Evolutionary conservation across 495 filamentous ascomycete genomes (phyloP), one percentile per base, ranked within the genome.

Genomic region (Rhypophila decipiens): DNA sequence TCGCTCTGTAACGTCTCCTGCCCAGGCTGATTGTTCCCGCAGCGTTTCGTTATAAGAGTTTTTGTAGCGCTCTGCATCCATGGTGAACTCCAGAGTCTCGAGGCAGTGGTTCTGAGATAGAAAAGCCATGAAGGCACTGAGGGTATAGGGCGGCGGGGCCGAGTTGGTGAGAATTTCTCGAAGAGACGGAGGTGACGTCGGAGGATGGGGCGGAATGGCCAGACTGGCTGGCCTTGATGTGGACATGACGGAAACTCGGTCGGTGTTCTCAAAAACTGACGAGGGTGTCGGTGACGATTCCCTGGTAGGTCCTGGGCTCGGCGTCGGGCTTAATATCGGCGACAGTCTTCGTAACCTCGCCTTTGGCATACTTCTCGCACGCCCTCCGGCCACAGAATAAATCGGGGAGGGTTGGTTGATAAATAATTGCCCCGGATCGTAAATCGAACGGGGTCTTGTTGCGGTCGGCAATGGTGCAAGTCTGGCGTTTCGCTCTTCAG

Each of bases 31-130:
- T 34, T 53, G 46, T 1, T 44, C 53, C 36, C 56, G 59, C 34
- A 76, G 52, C 51, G 86, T 67, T 12, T 79, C 70, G 24, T 74
- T 61, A 60, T 90, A 89, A 46, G 85, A 81, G 45, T 87, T 78
- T 39, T 78, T 76, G 67, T 99, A 99, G n/a, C 89, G 83, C 42
- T 86, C 83, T 40, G 93, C 87, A 62, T 96, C 93, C 78, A 96
- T 79, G 36, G 93, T 96, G 69, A 99, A 99, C 59, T 99, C 94
- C 38, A 99, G 69, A 5, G 88, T 99, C 66, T 99, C 94, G 36
- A 97, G 69, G 59, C 94, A 99, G 66, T 97, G 94, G 53, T 97
- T 97, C 56, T 96, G 90, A 2, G 94, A 96, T 20, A 97, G 79
- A 61, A 93, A 99, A 42, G 91, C 93, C 79, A 88, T 97, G 68